Conservation (phyloP, 2,329 filamentous ascomycete species). For the Ophiostoma pallidulum region DNA sequence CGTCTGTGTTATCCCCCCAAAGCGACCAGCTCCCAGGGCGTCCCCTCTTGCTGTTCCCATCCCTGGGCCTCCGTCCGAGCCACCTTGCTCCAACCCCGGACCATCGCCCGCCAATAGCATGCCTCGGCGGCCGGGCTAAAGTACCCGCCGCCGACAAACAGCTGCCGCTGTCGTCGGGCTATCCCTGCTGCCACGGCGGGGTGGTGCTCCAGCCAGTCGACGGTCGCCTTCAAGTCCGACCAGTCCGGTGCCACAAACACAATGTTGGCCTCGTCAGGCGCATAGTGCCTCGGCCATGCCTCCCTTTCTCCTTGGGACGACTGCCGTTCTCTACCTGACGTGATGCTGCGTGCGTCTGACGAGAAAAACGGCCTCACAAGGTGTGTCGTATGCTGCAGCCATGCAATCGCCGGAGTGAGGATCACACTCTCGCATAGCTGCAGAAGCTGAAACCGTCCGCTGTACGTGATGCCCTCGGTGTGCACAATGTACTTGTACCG, state of each 20-base stretch:
- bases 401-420: conserved; percentile 34
- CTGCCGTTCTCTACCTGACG: neutral
- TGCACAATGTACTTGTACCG: conserved; percentile 37
- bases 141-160: conserved; percentile 30
- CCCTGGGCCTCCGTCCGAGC: conserved; percentile 27
- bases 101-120: conserved; percentile 38
- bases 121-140: conserved; percentile 34
- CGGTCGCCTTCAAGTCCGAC: conserved; percentile 34
- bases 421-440: conserved; percentile 36
- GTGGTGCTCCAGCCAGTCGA: conserved; percentile 33
- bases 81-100: conserved; percentile 35
- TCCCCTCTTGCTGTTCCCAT: conserved; percentile 23
- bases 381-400: conserved; percentile 37
- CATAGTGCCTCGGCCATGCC: conserved; percentile 28
- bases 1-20: too few species aligned
- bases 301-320: neutral
- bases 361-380: conserved; percentile 31
- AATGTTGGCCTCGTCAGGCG: conserved; percentile 27
- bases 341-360: neutral
- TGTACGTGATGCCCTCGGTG: conserved; percentile 40
- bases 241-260: conserved; percentile 38
- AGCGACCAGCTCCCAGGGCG: conserved; percentile 8
- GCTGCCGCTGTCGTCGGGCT: conserved; percentile 32
- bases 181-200: conserved; percentile 31
- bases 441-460: conserved; percentile 37